Evolutionary conservation across 179 eudicot species (phyloP).

Genomic region (Heliamphora ciliata): DNA sequence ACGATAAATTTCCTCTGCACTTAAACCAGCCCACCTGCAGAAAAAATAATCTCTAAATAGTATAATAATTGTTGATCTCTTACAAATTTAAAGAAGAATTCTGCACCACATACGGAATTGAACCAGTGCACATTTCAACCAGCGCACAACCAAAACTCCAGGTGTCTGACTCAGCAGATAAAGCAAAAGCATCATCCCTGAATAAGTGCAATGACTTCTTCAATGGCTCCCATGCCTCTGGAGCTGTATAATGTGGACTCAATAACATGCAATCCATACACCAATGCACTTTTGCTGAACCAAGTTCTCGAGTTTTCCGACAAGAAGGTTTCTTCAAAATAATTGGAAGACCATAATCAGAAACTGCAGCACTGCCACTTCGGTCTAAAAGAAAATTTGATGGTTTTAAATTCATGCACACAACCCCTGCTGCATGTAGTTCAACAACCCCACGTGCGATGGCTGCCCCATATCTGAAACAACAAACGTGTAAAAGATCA

Average conservation of each 20-base stretch:
- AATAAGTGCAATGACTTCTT: constrained; percentile 67
- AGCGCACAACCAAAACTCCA: constrained; percentile 98
- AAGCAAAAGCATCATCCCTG: constrained; percentile 83
- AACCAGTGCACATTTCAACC: constrained; percentile 97
- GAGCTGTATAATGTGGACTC: constrained; percentile 90
- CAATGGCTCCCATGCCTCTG: constrained; percentile 94
- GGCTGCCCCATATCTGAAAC: constrained; percentile 84
- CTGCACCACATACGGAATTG: constrained; percentile 61
- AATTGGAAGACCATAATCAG: constrained; percentile 86
- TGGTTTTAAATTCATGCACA: constrained; percentile 88
- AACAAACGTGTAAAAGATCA: constrained; percentile 19
- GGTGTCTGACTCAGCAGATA: constrained; percentile 85
- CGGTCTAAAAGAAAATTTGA: constrained; percentile 82
- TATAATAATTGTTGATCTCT: neutral
- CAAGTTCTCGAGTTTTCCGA: constrained; percentile 71
- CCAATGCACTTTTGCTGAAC: constrained; percentile 65
- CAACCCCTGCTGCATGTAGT: constrained; percentile 94
- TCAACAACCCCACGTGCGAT: constrained; percentile 91
- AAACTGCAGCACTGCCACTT: constrained; percentile 71
- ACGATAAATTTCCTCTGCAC: constrained; percentile 80
- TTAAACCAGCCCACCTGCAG: constrained; percentile 87
- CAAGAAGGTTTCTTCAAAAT: constrained; percentile 78
- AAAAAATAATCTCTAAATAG: neutral
- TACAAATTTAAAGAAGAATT: neutral
- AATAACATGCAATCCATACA: constrained; percentile 94